Base-by-base conservation (phyloP, 2,329 filamentous ascomycete species). In the Penicillium sp. region DNA sequence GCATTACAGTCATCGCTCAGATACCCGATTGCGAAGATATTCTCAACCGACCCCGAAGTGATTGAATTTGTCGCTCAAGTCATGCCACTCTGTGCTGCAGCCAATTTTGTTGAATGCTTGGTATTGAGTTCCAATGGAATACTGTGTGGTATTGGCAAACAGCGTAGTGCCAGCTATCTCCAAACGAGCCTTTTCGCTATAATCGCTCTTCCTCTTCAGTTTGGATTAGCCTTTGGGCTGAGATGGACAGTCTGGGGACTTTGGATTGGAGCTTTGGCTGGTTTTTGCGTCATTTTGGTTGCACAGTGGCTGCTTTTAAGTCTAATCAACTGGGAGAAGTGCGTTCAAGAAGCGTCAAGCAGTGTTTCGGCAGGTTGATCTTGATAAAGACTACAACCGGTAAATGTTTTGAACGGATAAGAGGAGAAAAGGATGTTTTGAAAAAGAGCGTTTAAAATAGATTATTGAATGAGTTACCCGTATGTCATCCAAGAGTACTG, bases 81-180 rank as follows among this genome's bases (percentile, higher is more conserved):
- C 3, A 80, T 96, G 34, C 91, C 91, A 0, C 75, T 96, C 4
- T 89, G 89, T 56, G 91, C 91, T 1, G 81, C 90, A 1, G 92
- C 96, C 80, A 91, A 96, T 70, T 81, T 95, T 24, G 91, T 93
- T 61, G 92, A 96, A 71, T 85, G 88, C 2, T 70, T 94, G 24
- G 85, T 88, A 0, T 83, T 88, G 5, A 87, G 87, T 21, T 89
- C 89, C 46, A 91, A 92, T 67, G 92, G 91, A n/a, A 79, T 96
- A 33, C 80, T 96, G 29, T 82, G 92, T 31, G 92, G 92, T 14
- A 82, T 96, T 21, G 92, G 92, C 2, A 84, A 89, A 52, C 92
- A 96, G 72, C 86, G 90, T 56, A 85, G 96, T 52, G 92, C 92
- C 18, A 91, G 92, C 0, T 96, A 92, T 65, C 87, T 91, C 8